Percentiles rank a stretch among this genome's conserved stretches.
These are phyloP conservation scores for Podaxis sp. DNA, from an alignment of 768 basidiomycete species.

Conservation along the genomic window DNA sequence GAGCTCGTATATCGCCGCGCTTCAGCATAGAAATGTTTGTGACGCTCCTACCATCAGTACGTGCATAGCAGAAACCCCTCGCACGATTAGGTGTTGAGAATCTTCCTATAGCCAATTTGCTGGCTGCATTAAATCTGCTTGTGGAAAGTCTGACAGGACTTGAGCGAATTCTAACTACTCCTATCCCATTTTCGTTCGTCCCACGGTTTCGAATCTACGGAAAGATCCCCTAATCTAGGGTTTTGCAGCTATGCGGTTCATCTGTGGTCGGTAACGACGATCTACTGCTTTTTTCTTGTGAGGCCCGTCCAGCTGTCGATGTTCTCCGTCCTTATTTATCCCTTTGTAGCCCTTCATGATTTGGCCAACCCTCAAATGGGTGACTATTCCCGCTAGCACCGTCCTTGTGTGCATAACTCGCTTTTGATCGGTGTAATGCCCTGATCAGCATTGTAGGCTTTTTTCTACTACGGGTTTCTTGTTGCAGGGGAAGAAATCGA, in stretches of 20 bases:
- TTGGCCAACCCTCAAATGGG: slow-evolving; percentile 51
- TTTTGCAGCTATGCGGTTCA: slow-evolving; percentile 60
- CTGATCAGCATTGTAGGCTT: slow-evolving; percentile 38
- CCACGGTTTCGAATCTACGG: neutral
- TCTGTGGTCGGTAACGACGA: slow-evolving; percentile 61
- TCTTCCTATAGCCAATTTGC: slow-evolving; percentile 39
- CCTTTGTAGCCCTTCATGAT: slow-evolving; percentile 61
- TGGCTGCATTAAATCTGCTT: slow-evolving; percentile 50
- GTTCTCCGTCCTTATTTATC: neutral
- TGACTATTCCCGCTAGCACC: slow-evolving; percentile 65
- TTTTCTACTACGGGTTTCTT: slow-evolving; percentile 74
- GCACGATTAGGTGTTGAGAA: neutral
- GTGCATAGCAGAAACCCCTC: slow-evolving; percentile 20
- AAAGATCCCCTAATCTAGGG: neutral
- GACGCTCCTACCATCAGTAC: slow-evolving; percentile 65
- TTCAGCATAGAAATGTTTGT: slow-evolving; percentile 54
- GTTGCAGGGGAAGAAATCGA: slow-evolving; percentile 77
- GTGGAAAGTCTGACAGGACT: slow-evolving; percentile 68
- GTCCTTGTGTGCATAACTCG: slow-evolving; percentile 39
- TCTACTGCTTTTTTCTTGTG: slow-evolving; percentile 65
- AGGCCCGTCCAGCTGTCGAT: slow-evolving; percentile 16
- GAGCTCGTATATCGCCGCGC: slow-evolving; percentile 65
- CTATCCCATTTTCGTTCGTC: slow-evolving; percentile 72
- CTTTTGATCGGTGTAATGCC: slow-evolving; percentile 10
- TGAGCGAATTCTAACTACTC: slow-evolving; percentile 73